These are phyloP conservation scores for Arachis hypogaea DNA, from an alignment of 306 rosid species.

Conservation along the genomic window DNA sequence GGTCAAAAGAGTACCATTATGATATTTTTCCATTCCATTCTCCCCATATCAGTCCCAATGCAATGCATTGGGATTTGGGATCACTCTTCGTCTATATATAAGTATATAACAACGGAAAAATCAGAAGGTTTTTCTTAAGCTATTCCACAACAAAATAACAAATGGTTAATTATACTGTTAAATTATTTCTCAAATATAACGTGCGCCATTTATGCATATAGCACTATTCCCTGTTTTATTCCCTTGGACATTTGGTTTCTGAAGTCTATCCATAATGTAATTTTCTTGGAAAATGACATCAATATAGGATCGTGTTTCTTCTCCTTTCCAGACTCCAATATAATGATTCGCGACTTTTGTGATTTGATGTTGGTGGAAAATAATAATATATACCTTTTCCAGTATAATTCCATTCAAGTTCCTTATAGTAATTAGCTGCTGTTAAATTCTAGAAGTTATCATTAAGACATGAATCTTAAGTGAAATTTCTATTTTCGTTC, in stretches of 20 bases:
- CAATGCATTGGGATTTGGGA: too few relatives aligned
- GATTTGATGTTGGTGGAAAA: background rate
- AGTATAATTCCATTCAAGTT: background rate
- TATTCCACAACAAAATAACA: too few relatives aligned
- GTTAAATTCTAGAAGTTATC: too few relatives aligned
- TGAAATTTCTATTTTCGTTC: too few relatives aligned
- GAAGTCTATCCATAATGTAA: background rate
- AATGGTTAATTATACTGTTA: too few relatives aligned
- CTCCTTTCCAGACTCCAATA: background rate
- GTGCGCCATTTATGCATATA: background rate
- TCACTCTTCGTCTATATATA: too few relatives aligned
- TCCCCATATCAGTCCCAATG: too few relatives aligned
- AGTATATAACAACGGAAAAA: background rate
- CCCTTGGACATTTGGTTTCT: background rate
- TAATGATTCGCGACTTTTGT: slow-evolving; percentile 11
- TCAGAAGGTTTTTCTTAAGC: too few relatives aligned
- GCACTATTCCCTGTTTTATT: background rate
- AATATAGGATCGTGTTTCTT: background rate
- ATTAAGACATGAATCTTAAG: too few relatives aligned
- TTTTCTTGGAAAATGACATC: background rate
- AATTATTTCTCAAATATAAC: slow-evolving; percentile 4
- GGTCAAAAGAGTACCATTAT: background rate
- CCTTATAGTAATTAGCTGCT: background rate
- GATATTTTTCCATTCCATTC: background rate
- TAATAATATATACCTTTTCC: background rate